Percentiles rank a stretch among this genome's conserved stretches.
Conservation (phyloP, 2,329 filamentous ascomycete species). For the Ophidiomyces ophidiicola region DNA sequence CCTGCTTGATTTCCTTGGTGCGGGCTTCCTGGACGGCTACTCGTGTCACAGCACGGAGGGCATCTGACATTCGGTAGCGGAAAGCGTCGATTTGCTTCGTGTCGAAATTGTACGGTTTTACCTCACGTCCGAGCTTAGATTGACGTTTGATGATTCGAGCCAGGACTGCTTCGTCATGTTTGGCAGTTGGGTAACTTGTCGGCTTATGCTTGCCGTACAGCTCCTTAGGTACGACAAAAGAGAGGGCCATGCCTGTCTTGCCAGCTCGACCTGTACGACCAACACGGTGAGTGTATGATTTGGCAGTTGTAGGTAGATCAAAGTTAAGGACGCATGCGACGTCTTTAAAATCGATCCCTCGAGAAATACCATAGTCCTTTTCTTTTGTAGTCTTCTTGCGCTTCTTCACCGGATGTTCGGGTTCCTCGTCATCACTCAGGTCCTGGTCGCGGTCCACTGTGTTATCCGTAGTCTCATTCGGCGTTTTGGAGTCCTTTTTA, state of each 20-base stretch:
- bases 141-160: conserved; percentile 70
- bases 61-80: conserved; percentile 88
- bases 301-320: conserved; percentile 75
- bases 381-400: conserved; percentile 57
- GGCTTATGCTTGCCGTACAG: conserved; percentile 81
- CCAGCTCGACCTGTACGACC: conserved; percentile 85
- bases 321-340: conserved; percentile 94
- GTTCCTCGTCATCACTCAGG: conserved; percentile 28
- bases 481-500: conserved; percentile 23
- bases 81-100: conserved; percentile 90
- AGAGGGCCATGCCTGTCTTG: conserved; percentile 87
- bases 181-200: conserved; percentile 60
- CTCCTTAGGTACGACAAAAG: conserved; percentile 75
- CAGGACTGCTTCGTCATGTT: conserved; percentile 75
- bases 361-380: conserved; percentile 86
- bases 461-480: conserved; percentile 17
- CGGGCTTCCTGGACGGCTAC: conserved; percentile 83
- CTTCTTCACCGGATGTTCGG: conserved; percentile 40
- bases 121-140: conserved; percentile 60
- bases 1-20: conserved; percentile 73
- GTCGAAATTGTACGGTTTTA: conserved; percentile 88
- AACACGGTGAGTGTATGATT: conserved; percentile 94
- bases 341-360: conserved; percentile 94
- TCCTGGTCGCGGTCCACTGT: conserved; percentile 24
- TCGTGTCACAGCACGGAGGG: conserved; percentile 75